Percentiles rank a stretch among this genome's conserved stretches.
Conservation (phyloP, 805 yeast genomes). For the Myxozyma nipponensis region DNA sequence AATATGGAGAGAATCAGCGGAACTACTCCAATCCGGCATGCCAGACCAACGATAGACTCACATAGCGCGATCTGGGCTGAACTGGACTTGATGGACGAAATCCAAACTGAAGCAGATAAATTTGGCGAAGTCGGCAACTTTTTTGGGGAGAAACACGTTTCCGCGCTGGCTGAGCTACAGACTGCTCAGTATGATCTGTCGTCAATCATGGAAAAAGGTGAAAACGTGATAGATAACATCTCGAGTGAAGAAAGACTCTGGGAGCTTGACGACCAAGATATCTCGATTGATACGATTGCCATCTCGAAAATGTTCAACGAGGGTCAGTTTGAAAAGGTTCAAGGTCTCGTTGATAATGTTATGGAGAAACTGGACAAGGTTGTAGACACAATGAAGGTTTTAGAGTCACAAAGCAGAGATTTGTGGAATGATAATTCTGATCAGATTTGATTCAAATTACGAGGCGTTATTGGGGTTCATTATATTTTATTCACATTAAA, state of each 20-base stretch:
- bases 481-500: no score
- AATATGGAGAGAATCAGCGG: slow-evolving; percentile 13
- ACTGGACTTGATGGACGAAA: slow-evolving; percentile 79
- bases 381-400: slow-evolving; percentile 42
- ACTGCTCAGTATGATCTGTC: slow-evolving; percentile 52
- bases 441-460: background rate
- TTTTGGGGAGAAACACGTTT: slow-evolving; percentile 45
- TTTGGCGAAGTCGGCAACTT: slow-evolving; percentile 36
- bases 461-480: no score
- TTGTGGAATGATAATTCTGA: slow-evolving; percentile 30
- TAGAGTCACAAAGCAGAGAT: slow-evolving; percentile 35
- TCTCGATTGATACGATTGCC: slow-evolving; percentile 21
- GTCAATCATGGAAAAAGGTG: slow-evolving; percentile 39
- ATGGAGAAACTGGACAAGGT: slow-evolving; percentile 49
- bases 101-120: slow-evolving; percentile 52
- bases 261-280: slow-evolving; percentile 21
- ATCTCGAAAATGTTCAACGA: slow-evolving; percentile 41
- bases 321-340: slow-evolving; percentile 51
- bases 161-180: slow-evolving; percentile 52
- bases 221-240: slow-evolving; percentile 27
- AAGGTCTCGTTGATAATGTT: slow-evolving; percentile 49
- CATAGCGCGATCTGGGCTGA: slow-evolving; percentile 85
- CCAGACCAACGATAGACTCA: slow-evolving; percentile 39
- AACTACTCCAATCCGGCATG: slow-evolving; percentile 5
- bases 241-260: slow-evolving; percentile 30